phyloP scores from a whole-genome alignment of 73 alveolate species.

The Stentor coeruleus region DNA sequence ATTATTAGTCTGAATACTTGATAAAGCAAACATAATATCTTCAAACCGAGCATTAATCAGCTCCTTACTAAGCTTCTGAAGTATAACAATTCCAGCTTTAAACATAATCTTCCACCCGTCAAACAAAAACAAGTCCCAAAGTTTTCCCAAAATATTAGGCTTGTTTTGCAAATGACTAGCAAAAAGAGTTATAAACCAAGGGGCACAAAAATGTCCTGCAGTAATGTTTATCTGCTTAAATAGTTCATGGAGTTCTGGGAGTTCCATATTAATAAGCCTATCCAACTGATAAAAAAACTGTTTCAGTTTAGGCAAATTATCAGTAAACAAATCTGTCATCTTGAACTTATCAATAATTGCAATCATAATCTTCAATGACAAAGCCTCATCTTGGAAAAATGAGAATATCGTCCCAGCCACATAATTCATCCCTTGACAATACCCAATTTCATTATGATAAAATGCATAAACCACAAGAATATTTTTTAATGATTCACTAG shows the following conservation, averaged over 20 bases:
- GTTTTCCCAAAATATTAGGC: slow-evolving; percentile 43
- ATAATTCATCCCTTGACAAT: slow-evolving; percentile 94
- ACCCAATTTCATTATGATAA: slow-evolving; percentile 81
- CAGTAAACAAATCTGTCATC: slow-evolving; percentile 56
- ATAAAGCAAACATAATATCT: not conserved
- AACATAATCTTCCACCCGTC: slow-evolving; percentile 62
- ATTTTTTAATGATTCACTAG: slow-evolving; percentile 45
- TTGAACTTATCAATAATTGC: slow-evolving; percentile 40
- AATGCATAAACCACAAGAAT: slow-evolving; percentile 68
- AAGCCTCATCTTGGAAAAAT: slow-evolving; percentile 67
- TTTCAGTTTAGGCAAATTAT: slow-evolving; percentile 70
- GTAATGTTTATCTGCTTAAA: slow-evolving; percentile 53
- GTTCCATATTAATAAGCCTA: slow-evolving; percentile 63
- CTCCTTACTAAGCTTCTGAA: not conserved
- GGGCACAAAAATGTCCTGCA: slow-evolving; percentile 59
- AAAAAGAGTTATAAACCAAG: slow-evolving; percentile 89
- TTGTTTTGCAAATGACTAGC: slow-evolving; percentile 57
- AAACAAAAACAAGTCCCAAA: slow-evolving; percentile 51
- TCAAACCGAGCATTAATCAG: slow-evolving; percentile 13
- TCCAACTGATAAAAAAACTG: slow-evolving; percentile 80
- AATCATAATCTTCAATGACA: slow-evolving; percentile 49
- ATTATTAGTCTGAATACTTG: not conserved
- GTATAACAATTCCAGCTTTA: slow-evolving; percentile 48
- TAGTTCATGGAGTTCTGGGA: slow-evolving; percentile 76
- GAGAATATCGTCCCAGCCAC: slow-evolving; percentile 80